phyloP scores from a whole-genome alignment of 371 early-diverging fungal species.

The Syncephalastrum racemosum region DNA sequence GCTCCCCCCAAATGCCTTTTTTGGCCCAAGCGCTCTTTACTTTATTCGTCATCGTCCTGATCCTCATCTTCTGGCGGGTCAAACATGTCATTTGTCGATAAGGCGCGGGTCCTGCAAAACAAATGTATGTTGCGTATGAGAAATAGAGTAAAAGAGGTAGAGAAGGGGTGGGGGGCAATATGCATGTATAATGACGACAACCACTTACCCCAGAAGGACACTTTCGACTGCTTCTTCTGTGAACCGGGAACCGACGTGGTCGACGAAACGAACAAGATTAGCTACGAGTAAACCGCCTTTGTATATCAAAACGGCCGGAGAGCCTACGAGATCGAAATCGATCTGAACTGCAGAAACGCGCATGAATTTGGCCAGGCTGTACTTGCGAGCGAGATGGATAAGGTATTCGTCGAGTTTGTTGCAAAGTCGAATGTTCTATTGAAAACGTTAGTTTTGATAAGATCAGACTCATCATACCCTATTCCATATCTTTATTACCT shows the following conservation, averaged over 20 bases:
- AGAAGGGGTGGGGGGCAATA: not conserved
- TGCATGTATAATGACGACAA: constrained; percentile 11
- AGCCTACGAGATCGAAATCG: constrained; percentile 53
- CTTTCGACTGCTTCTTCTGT: constrained; percentile 43
- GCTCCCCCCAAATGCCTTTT: constrained; percentile 8
- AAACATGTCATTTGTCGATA: too few species aligned
- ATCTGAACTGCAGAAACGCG: constrained; percentile 47
- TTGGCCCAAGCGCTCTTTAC: constrained; percentile 6
- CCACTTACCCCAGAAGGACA: constrained; percentile 35
- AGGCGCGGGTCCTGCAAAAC: too few species aligned
- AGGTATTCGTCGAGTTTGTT: constrained; percentile 36
- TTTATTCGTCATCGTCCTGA: constrained; percentile 7
- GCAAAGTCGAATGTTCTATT: constrained; percentile 31
- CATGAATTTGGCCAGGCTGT: constrained; percentile 49
- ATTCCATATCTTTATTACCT: constrained; percentile 22
- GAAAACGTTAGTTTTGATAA: not conserved
- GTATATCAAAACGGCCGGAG: constrained; percentile 55
- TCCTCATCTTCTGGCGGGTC: too few species aligned
- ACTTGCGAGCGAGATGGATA: constrained; percentile 39
- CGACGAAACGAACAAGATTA: constrained; percentile 51
- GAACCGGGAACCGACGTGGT: constrained; percentile 37
- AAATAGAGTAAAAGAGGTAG: constrained; percentile 1
- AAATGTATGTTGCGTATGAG: too few species aligned
- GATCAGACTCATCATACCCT: not conserved
- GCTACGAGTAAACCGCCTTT: constrained; percentile 46